Evolutionary conservation across 2,329 filamentous ascomycete genomes (phyloP).

Genomic region (Penicillium crustosum): DNA sequence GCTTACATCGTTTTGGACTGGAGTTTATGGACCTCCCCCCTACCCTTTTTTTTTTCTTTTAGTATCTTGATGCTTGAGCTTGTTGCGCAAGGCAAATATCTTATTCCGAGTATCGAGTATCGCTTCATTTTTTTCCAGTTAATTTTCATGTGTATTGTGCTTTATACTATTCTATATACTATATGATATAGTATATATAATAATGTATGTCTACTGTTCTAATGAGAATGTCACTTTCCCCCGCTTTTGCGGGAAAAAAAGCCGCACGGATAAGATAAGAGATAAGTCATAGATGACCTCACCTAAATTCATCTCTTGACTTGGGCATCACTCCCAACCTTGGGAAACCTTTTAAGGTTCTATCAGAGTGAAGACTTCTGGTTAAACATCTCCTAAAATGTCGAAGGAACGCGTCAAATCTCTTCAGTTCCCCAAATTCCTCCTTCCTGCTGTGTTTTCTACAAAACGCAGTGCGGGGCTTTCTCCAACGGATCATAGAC

Average conservation of each 20-base stretch:
- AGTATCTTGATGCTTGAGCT: neutral
- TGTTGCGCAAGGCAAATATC: neutral
- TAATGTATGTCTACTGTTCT: neutral
- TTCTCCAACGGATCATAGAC: slow-evolving; percentile 8
- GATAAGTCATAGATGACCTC: neutral
- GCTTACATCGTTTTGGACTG: neutral
- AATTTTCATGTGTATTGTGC: neutral
- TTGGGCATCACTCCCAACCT: neutral
- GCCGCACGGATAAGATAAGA: slow-evolving; percentile 1
- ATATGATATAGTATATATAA: too few relatives aligned
- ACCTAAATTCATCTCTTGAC: neutral
- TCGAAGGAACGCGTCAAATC: slow-evolving; percentile 19
- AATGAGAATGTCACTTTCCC: neutral
- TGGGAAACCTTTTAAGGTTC: neutral
- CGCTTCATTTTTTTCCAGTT: neutral
- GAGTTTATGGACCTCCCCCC: neutral
- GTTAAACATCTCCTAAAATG: slow-evolving; percentile 9
- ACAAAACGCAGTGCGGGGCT: slow-evolving; percentile 15
- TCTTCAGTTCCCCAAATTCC: slow-evolving; percentile 52
- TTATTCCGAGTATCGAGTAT: neutral
- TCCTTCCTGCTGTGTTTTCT: slow-evolving; percentile 51
- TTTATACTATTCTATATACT: neutral
- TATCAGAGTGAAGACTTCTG: neutral
- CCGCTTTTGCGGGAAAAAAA: neutral
- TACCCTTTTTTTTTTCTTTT: neutral